phyloP scores from a whole-genome alignment of 441 rosid species.

The Syzygium syzygioides region DNA sequence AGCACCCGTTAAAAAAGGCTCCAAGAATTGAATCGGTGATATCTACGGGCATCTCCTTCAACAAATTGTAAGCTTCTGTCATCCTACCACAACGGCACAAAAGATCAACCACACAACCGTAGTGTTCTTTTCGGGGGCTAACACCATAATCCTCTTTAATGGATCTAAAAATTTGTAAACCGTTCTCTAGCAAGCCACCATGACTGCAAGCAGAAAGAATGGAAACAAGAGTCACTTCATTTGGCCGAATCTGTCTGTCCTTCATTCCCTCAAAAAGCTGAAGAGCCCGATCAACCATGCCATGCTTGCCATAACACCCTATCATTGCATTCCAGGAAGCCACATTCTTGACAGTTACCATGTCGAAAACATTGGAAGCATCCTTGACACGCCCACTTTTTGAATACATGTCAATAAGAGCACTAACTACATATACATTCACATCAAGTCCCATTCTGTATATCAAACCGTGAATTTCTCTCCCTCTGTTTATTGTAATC shows the following conservation, averaged over 20 bases:
- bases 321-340: slow-evolving; percentile 46
- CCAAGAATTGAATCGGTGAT: slow-evolving; percentile 29
- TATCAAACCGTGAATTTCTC: slow-evolving; percentile 34
- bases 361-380: slow-evolving; percentile 27
- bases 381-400: slow-evolving; percentile 34
- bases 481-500: slow-evolving; percentile 24
- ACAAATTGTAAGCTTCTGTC: slow-evolving; percentile 26
- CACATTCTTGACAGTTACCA: slow-evolving; percentile 13
- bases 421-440: slow-evolving; percentile 31
- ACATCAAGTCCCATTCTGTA: slow-evolving; percentile 28
- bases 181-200: slow-evolving; percentile 28
- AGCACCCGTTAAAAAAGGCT: slow-evolving; percentile 39
- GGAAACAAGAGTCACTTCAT: slow-evolving; percentile 22
- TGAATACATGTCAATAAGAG: slow-evolving; percentile 43
- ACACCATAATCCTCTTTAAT: slow-evolving; percentile 16
- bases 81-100: slow-evolving; percentile 36
- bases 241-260: slow-evolving; percentile 17
- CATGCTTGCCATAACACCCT: slow-evolving; percentile 38
- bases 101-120: slow-evolving; percentile 39
- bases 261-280: slow-evolving; percentile 30
- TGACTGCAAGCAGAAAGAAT: slow-evolving; percentile 42
- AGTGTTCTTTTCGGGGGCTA: slow-evolving; percentile 23
- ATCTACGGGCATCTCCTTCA: slow-evolving; percentile 20
- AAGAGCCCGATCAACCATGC: slow-evolving; percentile 23
- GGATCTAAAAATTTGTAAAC: slow-evolving; percentile 30